phyloP scores from a whole-genome alignment of 257 asterid genomes.

The Phtheirospermum japonicum region DNA sequence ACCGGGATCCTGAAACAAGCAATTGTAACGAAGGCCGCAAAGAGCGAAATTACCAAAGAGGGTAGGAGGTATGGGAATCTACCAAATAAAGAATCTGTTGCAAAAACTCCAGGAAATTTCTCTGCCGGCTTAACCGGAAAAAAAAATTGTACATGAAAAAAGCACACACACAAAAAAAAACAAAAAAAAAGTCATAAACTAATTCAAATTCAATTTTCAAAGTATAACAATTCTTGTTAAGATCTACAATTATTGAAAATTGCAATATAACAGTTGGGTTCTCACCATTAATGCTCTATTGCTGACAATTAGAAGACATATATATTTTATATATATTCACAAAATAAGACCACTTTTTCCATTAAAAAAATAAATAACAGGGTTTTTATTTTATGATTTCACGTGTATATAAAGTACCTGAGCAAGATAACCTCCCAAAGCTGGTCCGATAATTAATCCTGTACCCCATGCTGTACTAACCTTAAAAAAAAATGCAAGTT shows the following conservation, averaged over 20 bases:
- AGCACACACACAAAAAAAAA: neutral
- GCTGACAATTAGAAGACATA: too few species aligned
- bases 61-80: conserved; percentile 86
- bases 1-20: conserved; percentile 78
- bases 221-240: too few species aligned
- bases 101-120: conserved; percentile 61
- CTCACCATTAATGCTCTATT: too few species aligned
- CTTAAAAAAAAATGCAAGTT: too few species aligned
- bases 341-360: neutral
- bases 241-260: neutral
- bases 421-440: conserved; percentile 86
- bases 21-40: conserved; percentile 46
- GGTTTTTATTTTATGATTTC: too few species aligned
- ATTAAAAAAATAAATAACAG: too few species aligned
- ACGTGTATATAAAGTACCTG: conserved; percentile 58
- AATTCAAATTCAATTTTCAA: too few species aligned
- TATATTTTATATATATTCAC: neutral
- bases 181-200: too few species aligned
- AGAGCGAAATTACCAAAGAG: conserved; percentile 54
- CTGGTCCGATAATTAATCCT: conserved; percentile 86
- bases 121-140: conserved; percentile 77
- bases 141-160: conserved; percentile 1
- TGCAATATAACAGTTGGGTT: neutral
- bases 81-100: conserved; percentile 53
- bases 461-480: conserved; percentile 88